Evolutionary conservation across 208 protist species (phyloP).

Genomic region (Herpetomonas samuelpessoai): DNA sequence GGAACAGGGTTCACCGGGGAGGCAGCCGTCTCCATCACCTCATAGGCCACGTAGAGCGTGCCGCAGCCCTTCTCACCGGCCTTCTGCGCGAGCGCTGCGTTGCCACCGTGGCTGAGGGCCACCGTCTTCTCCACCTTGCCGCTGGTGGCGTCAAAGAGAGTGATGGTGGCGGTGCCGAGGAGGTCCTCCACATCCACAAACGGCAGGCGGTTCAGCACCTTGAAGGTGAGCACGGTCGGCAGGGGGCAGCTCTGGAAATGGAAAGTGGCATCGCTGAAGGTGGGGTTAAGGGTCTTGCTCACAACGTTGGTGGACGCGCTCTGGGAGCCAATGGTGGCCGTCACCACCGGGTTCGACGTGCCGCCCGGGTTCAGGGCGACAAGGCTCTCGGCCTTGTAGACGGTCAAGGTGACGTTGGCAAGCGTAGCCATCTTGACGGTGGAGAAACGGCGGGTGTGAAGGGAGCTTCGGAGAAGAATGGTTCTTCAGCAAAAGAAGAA

Average conservation of each 20-base stretch:
- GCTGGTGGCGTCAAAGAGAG: conserved; percentile 37
- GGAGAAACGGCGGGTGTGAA: background rate
- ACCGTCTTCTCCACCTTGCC: conserved; percentile 32
- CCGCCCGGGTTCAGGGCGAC: conserved; percentile 62
- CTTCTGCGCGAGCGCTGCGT: conserved; percentile 44
- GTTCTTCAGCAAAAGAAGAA: conserved; percentile 1
- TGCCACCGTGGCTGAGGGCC: conserved; percentile 65
- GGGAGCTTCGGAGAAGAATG: background rate
- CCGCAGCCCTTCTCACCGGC: conserved; percentile 51
- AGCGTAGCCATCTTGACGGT: conserved; percentile 14
- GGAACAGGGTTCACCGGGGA: background rate
- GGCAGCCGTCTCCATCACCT: conserved; percentile 23
- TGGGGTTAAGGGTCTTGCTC: conserved; percentile 49
- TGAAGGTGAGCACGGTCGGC: conserved; percentile 60
- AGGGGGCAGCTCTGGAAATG: conserved; percentile 53
- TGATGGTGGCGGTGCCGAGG: conserved; percentile 74
- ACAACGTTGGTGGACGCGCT: conserved; percentile 34
- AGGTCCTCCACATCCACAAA: conserved; percentile 58
- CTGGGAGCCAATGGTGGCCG: conserved; percentile 47
- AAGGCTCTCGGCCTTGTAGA: conserved; percentile 59
- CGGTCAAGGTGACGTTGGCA: conserved; percentile 35
- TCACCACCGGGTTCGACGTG: conserved; percentile 76
- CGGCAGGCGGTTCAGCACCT: conserved; percentile 54
- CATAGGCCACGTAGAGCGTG: conserved; percentile 50
- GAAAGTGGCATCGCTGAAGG: conserved; percentile 49